Conservation (phyloP, 768 basidiomycete species). For the Trichaptum fuscoviolaceum region DNA sequence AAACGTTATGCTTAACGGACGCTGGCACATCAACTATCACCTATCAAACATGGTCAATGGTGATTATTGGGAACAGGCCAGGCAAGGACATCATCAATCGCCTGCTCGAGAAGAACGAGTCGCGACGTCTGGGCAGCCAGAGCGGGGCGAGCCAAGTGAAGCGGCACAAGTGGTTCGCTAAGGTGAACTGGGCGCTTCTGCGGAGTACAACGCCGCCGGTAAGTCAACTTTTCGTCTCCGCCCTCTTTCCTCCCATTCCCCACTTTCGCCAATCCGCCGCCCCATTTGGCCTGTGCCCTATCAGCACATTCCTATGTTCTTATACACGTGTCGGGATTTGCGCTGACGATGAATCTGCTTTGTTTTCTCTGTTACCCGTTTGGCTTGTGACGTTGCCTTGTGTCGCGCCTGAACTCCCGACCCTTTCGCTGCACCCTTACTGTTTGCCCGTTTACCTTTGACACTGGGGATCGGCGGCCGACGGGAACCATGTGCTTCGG, state of each 20-base stretch:
- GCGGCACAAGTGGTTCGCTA: slow-evolving; percentile 96
- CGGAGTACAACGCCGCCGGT: slow-evolving; percentile 92
- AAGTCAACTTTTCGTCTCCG: slow-evolving; percentile 25
- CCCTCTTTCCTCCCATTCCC: slow-evolving; percentile 4
- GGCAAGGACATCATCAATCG: slow-evolving; percentile 86
- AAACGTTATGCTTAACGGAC: slow-evolving; percentile 3
- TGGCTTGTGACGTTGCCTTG: too few relatives aligned
- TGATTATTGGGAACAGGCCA: slow-evolving; percentile 41
- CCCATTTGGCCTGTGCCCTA: slow-evolving; percentile 2
- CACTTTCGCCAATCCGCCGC: slow-evolving; percentile 8
- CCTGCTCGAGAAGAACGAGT: slow-evolving; percentile 88
- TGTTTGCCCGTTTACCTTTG: background rate
- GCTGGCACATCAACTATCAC: slow-evolving; percentile 2
- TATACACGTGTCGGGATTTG: slow-evolving; percentile 1
- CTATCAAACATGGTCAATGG: slow-evolving; percentile 18
- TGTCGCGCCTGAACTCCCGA: background rate
- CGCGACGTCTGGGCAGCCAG: slow-evolving; percentile 80
- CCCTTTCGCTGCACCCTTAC: background rate
- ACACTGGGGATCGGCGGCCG: slow-evolving; percentile 1
- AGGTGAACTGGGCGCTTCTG: slow-evolving; percentile 94
- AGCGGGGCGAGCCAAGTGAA: slow-evolving; percentile 98
- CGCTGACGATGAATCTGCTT: background rate
- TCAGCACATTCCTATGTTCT: background rate
- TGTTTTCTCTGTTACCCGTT: background rate
- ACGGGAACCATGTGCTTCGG: background rate